These are phyloP conservation scores for Adiantum capillusveneris DNA, from an alignment of 75 land plant genomes.

Conservation along the genomic window DNA sequence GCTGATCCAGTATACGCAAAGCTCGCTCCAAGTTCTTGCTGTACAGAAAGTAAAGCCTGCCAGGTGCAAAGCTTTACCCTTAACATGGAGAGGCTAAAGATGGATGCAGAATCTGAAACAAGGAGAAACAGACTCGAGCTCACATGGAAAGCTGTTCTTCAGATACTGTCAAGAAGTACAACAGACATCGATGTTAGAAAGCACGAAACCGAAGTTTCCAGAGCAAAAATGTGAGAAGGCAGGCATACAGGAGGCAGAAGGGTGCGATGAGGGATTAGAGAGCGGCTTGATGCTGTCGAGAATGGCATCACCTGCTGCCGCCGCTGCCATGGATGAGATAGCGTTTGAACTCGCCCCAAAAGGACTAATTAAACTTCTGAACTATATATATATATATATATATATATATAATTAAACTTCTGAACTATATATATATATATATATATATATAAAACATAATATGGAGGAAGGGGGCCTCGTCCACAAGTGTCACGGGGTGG, in stretches of 20 bases:
- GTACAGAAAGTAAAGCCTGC: slow-evolving; percentile 77
- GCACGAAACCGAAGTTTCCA: too few relatives aligned
- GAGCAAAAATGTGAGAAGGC: too few relatives aligned
- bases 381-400: too few relatives aligned
- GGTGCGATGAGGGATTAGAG: not conserved
- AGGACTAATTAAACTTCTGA: too few relatives aligned
- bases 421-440: too few relatives aligned
- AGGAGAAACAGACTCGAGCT: slow-evolving; percentile 3
- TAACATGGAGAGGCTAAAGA: too few relatives aligned
- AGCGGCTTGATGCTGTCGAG: slow-evolving; percentile 1
- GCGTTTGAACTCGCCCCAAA: too few relatives aligned
- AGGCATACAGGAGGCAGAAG: not conserved
- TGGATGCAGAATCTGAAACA: not conserved
- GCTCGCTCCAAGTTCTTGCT: slow-evolving; percentile 89
- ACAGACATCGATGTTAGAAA: too few relatives aligned
- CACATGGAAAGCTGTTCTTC: slow-evolving; percentile 39
- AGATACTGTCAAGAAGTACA: slow-evolving; percentile 15
- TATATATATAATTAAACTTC: too few relatives aligned
- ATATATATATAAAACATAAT: too few relatives aligned
- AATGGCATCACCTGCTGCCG: slow-evolving; percentile 5
- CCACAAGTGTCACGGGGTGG: too few relatives aligned
- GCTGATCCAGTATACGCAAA: slow-evolving; percentile 73
- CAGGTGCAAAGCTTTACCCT: not conserved
- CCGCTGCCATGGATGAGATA: not conserved
- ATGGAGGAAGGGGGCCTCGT: too few relatives aligned